These are phyloP conservation scores for Biscogniauxia marginata DNA, from an alignment of 2,329 filamentous ascomycete species.

Conservation along the genomic window DNA sequence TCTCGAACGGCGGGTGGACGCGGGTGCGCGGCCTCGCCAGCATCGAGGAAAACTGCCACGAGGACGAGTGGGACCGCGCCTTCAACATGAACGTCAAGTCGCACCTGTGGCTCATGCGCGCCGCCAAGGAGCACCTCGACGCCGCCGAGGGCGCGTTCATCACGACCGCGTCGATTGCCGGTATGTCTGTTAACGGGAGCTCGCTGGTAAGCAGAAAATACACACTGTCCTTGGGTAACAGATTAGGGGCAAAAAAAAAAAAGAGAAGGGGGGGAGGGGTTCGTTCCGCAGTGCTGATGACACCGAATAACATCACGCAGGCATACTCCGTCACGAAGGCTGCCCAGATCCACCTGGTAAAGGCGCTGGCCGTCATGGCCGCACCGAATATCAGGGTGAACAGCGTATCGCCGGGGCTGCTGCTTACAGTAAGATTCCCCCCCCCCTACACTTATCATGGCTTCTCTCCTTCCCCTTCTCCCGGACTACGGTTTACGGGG, in stretches of 20 bases:
- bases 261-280: not conserved
- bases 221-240: too few species aligned
- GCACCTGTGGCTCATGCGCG: constrained; percentile 59
- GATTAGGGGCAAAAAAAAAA: too few species aligned
- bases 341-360: constrained; percentile 62
- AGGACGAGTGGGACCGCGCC: constrained; percentile 59
- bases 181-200: constrained; percentile 62
- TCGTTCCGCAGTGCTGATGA: not conserved
- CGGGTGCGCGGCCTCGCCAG: constrained; percentile 42
- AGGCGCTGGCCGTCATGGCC: constrained; percentile 51
- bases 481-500: constrained; percentile 3
- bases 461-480: not conserved
- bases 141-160: constrained; percentile 60
- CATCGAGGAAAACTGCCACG: constrained; percentile 52
- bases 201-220: constrained; percentile 45
- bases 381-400: constrained; percentile 60
- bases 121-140: constrained; percentile 53
- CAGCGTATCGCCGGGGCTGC: constrained; percentile 53
- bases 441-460: not conserved
- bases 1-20: constrained; percentile 70
- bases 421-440: constrained; percentile 43
- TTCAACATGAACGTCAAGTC: constrained; percentile 63
- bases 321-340: constrained; percentile 78
- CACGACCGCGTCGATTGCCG: constrained; percentile 62
- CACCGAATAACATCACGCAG: too few species aligned